Base-by-base conservation (phyloP, 2,329 filamentous ascomycete genomes). In the Pleomassaria siparia region DNA sequence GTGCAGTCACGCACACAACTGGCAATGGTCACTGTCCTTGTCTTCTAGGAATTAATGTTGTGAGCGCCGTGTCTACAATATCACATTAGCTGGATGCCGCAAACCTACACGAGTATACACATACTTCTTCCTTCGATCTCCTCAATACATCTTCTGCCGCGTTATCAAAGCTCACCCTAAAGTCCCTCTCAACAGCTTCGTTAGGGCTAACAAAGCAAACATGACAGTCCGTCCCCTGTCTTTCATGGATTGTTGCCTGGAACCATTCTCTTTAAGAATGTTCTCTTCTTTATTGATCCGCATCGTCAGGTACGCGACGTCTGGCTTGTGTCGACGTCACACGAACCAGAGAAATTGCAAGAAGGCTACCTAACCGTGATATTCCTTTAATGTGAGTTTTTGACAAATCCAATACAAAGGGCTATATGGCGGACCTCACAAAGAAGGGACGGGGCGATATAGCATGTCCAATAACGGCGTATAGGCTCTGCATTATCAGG, bases 391-490 rank as follows among this genome's bases (percentile, higher is more conserved):
- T n/a, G 7, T 30, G 8, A n/a, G 28, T 9, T n/a, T 30, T n/a
- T n/a, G 13, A 6, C 15, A 20, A 30, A n/a, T n/a, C 13, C 20
- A 5, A 35, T 35, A 35, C 3, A 25, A 10, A 43, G 16, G 9
- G n/a, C 26, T 11, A 43, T 26, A 4, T 12, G 20, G 3, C 41
- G 41, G 25, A 35, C 29, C 6, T 43, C 24, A 29, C 20, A 18
- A 11, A 43, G 26, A 5, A 43, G 58, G 51, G 55, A 13, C 3
- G 37, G 28, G 13, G 37, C 36, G 18, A 35, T 26, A n/a, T 41
- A 35, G n/a, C 16, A 8, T 3, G 40, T 42, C 16, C 8, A 8
- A 42, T 7, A 20, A 9, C 40, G 20, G 30, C 21, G 11, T 3
- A 29, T 32, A 8, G n/a, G 13, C 15, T 3, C n/a, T 16, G n/a